Percentiles rank a stretch among this genome's conserved stretches.
Conservation (phyloP, 164 flowering plant genomes). For the Vitis labrusca region DNA sequence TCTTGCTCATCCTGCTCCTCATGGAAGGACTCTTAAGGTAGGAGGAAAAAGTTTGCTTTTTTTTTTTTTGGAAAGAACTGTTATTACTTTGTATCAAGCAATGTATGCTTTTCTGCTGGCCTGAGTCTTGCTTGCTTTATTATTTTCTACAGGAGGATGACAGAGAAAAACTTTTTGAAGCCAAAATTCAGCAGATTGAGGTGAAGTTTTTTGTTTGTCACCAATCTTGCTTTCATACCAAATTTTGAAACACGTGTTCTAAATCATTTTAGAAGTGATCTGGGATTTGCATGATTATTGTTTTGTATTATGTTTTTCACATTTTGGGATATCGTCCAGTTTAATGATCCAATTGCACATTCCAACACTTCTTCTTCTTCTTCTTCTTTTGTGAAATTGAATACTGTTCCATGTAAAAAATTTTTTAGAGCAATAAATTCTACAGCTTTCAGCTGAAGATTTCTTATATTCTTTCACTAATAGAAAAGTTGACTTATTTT, state of each 20-base stretch:
- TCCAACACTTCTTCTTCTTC: no score
- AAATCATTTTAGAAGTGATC: neutral
- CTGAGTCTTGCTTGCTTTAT: constrained; percentile 4
- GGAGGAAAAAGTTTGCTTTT: neutral
- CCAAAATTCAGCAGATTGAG: constrained; percentile 96
- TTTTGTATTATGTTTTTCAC: neutral
- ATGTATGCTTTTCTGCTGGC: neutral
- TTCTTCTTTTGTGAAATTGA: no score
- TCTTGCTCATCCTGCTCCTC: constrained; percentile 84
- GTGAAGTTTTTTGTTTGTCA: constrained; percentile 27
- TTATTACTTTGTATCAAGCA: neutral
- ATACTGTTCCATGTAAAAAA: no score
- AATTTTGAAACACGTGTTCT: neutral
- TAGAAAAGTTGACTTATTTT: no score
- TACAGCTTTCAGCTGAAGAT: no score
- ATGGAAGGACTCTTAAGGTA: constrained; percentile 74
- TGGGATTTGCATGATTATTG: neutral
- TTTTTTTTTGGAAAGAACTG: neutral
- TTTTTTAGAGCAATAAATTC: no score
- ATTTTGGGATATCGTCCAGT: neutral
- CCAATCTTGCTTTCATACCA: neutral
- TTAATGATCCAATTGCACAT: neutral
- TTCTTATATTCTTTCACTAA: no score
- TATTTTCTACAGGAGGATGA: constrained; percentile 65
- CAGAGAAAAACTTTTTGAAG: constrained; percentile 79